Evolutionary conservation across 345 rosid genomes (phyloP).

Genomic region (Syzygium grande): DNA sequence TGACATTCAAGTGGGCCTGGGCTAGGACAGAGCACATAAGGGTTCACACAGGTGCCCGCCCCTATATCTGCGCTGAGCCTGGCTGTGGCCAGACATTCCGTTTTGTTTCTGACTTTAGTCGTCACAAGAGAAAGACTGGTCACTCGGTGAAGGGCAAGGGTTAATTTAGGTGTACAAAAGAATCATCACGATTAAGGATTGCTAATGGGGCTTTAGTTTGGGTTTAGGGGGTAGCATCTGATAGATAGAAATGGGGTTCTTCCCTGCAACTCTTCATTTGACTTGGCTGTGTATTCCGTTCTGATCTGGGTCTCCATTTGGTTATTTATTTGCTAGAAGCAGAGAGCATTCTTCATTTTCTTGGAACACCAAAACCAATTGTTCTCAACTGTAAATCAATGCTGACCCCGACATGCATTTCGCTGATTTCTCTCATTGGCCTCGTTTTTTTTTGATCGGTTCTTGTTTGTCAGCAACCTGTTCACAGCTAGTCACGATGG

Average conservation of each 20-base stretch:
- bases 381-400: conserved; percentile 1
- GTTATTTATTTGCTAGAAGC: not conserved
- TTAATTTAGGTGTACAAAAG: conserved; percentile 4
- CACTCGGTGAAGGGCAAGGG: conserved; percentile 61
- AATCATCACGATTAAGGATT: not conserved
- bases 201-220: conserved; percentile 2
- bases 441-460: not conserved
- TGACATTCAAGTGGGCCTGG: conserved; percentile 99
- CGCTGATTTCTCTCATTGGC: not conserved
- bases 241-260: not conserved
- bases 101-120: conserved; percentile 91
- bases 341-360: not conserved
- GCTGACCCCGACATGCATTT: not conserved
- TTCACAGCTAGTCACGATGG: not conserved
- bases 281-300: not conserved
- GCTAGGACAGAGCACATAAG: conserved; percentile 91
- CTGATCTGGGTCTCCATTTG: conserved; percentile 4
- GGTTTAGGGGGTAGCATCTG: not conserved
- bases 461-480: not conserved
- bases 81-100: conserved; percentile 93
- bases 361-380: not conserved
- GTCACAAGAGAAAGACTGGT: conserved; percentile 94
- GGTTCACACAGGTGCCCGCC: conserved; percentile 98
- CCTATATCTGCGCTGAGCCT: conserved; percentile 68
- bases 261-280: not conserved